These are phyloP conservation scores for Magnaporthales sp. DNA, from an alignment of 2,329 filamentous ascomycete species.

Conservation along the genomic window DNA sequence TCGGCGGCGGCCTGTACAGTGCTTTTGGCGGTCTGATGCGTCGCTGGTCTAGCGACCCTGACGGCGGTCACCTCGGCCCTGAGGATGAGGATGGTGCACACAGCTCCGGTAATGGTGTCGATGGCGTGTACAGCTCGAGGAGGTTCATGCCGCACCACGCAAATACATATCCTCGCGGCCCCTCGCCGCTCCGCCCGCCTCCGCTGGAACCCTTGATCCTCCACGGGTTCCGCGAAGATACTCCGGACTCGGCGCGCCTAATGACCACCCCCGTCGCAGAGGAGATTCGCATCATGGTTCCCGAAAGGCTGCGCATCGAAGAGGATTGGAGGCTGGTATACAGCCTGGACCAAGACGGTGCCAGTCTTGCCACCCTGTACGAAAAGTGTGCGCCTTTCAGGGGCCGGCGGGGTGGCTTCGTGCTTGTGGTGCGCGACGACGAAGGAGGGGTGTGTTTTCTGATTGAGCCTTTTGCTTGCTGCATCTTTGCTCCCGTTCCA, in stretches of 20 bases:
- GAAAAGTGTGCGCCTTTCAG: constrained; percentile 62
- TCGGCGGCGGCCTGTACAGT: constrained; percentile 23
- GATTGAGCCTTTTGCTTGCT: neutral
- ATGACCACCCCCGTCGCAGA: constrained; percentile 71
- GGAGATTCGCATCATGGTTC: constrained; percentile 84
- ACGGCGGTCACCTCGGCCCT: constrained; percentile 14
- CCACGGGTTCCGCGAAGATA: constrained; percentile 54
- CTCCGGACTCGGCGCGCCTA: constrained; percentile 51
- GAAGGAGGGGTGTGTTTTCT: constrained; percentile 55
- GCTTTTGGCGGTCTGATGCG: constrained; percentile 58
- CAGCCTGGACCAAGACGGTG: constrained; percentile 85
- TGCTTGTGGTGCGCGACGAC: constrained; percentile 76
- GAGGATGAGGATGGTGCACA: constrained; percentile 10
- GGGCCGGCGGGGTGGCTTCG: constrained; percentile 71
- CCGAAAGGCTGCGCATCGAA: constrained; percentile 75
- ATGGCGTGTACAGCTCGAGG: constrained; percentile 43
- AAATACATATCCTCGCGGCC: constrained; percentile 22
- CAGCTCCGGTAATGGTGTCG: constrained; percentile 34
- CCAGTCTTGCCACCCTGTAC: constrained; percentile 80
- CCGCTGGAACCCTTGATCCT: constrained; percentile 76
- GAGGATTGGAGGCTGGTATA: constrained; percentile 84
- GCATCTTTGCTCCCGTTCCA: neutral
- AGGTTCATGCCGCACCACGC: constrained; percentile 26
- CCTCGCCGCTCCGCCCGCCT: constrained; percentile 78
- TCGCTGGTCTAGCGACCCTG: constrained; percentile 48